Conservation (phyloP, 2,329 filamentous ascomycete species). For the Alternaria arborescens region DNA sequence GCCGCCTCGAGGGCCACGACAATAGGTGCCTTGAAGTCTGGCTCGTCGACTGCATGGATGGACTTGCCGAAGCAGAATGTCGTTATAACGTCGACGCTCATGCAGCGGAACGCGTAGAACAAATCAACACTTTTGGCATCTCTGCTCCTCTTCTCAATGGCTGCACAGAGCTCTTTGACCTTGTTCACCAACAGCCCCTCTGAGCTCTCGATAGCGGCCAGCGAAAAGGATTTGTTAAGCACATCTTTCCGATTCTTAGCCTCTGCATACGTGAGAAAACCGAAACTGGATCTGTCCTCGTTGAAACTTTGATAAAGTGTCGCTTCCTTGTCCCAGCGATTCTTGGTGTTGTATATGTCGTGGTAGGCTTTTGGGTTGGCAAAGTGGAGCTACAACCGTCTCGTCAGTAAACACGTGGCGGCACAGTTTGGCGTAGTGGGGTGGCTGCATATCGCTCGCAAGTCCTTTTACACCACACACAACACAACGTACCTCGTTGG, state of each 20-base stretch:
- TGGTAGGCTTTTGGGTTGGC: slow-evolving; percentile 53
- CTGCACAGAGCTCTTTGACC: slow-evolving; percentile 43
- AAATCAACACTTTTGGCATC: slow-evolving; percentile 29
- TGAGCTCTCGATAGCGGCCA: slow-evolving; percentile 47
- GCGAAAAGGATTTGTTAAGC: slow-evolving; percentile 55
- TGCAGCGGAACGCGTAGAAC: slow-evolving; percentile 35
- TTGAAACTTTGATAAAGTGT: slow-evolving; percentile 53
- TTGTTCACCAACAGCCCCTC: slow-evolving; percentile 52
- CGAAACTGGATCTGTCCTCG: slow-evolving; percentile 55
- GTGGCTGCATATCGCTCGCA: neutral
- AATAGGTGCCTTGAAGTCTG: slow-evolving; percentile 54
- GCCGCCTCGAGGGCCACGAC: slow-evolving; percentile 54
- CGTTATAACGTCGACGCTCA: slow-evolving; percentile 38
- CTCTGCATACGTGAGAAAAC: slow-evolving; percentile 51
- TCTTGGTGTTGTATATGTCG: slow-evolving; percentile 55
- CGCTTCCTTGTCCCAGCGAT: slow-evolving; percentile 55
- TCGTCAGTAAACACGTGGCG: slow-evolving; percentile 12
- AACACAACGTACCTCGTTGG: slow-evolving; percentile 29
- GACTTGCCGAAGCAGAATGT: slow-evolving; percentile 55
- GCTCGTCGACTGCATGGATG: slow-evolving; percentile 50
- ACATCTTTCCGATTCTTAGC: slow-evolving; percentile 55
- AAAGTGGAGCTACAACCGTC: slow-evolving; percentile 52
- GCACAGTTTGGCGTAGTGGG: neutral
- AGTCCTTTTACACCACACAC: neutral
- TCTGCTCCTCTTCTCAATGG: slow-evolving; percentile 38